These are phyloP conservation scores for Poa annua DNA, from an alignment of 176 grass and related monocot species.

Conservation along the genomic window DNA sequence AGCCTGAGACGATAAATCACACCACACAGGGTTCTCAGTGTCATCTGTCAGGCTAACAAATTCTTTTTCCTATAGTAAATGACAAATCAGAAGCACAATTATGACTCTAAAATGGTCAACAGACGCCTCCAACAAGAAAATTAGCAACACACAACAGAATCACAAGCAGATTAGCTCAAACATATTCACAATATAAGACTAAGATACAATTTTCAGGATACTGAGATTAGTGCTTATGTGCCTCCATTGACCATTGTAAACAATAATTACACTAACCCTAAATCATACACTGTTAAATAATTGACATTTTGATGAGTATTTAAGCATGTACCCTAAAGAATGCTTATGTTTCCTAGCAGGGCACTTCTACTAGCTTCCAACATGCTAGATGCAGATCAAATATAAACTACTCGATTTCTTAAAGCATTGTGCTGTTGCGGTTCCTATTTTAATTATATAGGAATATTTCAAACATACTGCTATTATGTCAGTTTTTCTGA, in stretches of 20 bases:
- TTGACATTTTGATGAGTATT: background rate
- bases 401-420: too few relatives aligned
- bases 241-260: background rate
- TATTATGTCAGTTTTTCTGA: background rate
- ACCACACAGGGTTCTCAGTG: slow-evolving; percentile 50
- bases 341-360: background rate
- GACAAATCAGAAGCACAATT: slow-evolving; percentile 3
- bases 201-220: slow-evolving; percentile 3
- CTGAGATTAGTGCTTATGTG: background rate
- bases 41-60: slow-evolving; percentile 47
- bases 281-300: background rate
- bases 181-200: background rate
- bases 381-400: background rate
- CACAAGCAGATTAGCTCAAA: slow-evolving; percentile 5
- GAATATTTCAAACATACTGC: background rate
- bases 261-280: background rate
- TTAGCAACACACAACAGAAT: background rate
- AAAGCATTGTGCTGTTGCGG: background rate
- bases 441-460: background rate
- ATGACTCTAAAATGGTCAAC: background rate
- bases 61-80: slow-evolving; percentile 33
- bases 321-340: background rate
- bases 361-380: background rate
- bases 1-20: slow-evolving; percentile 46
- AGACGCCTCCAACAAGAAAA: background rate